phyloP scores from a whole-genome alignment of 495 filamentous ascomycete species.

The Hypomontagnella submonticulosa region DNA sequence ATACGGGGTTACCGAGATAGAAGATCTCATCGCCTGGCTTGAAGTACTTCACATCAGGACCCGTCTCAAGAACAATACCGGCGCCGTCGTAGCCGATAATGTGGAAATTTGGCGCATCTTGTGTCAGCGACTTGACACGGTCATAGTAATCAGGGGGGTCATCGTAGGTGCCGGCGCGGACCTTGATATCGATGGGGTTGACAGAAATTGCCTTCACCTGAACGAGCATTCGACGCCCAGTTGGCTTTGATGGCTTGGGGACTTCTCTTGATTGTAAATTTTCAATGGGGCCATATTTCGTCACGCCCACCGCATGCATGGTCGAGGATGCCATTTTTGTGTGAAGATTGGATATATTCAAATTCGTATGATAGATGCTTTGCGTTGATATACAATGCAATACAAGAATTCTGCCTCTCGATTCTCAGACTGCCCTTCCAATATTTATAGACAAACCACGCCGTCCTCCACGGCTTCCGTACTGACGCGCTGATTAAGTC shows the following conservation, averaged over 20 bases:
- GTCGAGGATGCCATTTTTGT: constrained; percentile 33
- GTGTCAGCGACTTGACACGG: constrained; percentile 30
- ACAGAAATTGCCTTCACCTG: constrained; percentile 40
- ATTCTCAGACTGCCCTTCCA: not conserved
- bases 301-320: constrained; percentile 36
- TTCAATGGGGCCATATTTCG: constrained; percentile 32
- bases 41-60: constrained; percentile 49
- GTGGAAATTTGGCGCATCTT: constrained; percentile 37
- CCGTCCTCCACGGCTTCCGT: constrained; percentile 1
- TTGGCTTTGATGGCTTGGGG: constrained; percentile 35
- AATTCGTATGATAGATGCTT: not conserved
- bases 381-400: constrained; percentile 6
- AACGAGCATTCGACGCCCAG: constrained; percentile 35
- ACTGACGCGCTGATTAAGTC: constrained; percentile 37
- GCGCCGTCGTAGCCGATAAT: constrained; percentile 57
- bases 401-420: not conserved
- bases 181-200: constrained; percentile 39
- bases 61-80: constrained; percentile 56
- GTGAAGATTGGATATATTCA: constrained; percentile 2
- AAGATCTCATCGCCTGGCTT: constrained; percentile 36
- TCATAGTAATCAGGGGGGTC: constrained; percentile 41
- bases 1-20: constrained; percentile 29
- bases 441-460: constrained; percentile 29
- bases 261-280: constrained; percentile 30
- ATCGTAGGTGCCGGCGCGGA: constrained; percentile 34